Conservation (phyloP, 2,329 filamentous ascomycete species). For the Ceratocystis papillata region DNA sequence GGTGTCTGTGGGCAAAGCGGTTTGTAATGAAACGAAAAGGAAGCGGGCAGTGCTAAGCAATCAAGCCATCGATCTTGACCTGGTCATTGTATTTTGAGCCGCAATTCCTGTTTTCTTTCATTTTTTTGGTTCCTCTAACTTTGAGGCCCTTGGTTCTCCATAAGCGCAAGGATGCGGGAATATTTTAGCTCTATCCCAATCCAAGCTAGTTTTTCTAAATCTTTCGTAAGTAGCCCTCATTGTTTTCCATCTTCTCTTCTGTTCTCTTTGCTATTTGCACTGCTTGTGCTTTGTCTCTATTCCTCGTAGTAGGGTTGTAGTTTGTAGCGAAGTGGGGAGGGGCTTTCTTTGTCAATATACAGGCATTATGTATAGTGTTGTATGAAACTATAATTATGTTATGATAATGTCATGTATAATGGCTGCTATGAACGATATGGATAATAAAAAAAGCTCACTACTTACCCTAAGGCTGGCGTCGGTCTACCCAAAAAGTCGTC, state of each 20-base stretch:
- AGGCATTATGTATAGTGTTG: background rate
- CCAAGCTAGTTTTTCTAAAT: background rate
- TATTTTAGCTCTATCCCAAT: background rate
- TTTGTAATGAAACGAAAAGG: background rate
- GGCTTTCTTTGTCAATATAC: background rate
- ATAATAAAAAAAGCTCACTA: background rate
- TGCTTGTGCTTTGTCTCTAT: background rate
- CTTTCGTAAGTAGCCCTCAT: background rate
- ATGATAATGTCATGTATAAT: background rate
- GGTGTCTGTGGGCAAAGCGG: background rate
- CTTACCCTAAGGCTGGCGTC: background rate
- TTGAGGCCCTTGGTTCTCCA: constrained; percentile 10
- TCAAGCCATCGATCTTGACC: background rate
- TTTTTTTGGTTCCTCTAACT: background rate
- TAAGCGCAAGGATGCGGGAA: constrained; percentile 11
- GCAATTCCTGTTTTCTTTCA: background rate
- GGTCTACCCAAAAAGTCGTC: background rate
- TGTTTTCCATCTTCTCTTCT: background rate
- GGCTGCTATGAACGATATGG: background rate
- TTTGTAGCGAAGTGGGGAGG: background rate
- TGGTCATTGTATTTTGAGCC: background rate
- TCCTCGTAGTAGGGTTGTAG: background rate
- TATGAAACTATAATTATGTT: background rate
- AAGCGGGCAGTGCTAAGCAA: constrained; percentile 2
- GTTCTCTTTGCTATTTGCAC: background rate